These are phyloP conservation scores for Prototheca stagnorum DNA, from an alignment of 163 green algal species.

Conservation along the genomic window DNA sequence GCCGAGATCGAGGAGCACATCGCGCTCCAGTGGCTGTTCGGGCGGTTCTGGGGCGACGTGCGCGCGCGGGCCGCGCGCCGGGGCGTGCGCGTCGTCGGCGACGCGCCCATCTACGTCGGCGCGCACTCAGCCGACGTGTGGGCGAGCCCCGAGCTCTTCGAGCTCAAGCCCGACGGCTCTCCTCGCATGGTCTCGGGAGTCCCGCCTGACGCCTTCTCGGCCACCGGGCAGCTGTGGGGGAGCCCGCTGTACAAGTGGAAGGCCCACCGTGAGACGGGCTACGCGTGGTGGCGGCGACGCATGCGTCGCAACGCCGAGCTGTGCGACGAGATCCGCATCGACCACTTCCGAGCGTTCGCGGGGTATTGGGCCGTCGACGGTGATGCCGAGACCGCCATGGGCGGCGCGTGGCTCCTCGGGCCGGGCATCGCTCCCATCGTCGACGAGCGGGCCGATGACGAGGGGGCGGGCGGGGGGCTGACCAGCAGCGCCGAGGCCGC, in stretches of 20 bases:
- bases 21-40: constrained; percentile 86
- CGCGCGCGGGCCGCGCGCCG: constrained; percentile 72
- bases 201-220: constrained; percentile 86
- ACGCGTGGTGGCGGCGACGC: constrained; percentile 70
- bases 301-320: constrained; percentile 64
- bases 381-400: constrained; percentile 75
- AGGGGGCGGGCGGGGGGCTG: too few species aligned
- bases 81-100: constrained; percentile 76
- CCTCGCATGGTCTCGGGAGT: constrained; percentile 61
- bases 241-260: constrained; percentile 82
- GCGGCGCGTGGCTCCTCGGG: constrained; percentile 69
- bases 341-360: constrained; percentile 92
- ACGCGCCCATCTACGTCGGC: constrained; percentile 99
- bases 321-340: constrained; percentile 89
- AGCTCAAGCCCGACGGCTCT: constrained; percentile 39
- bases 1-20: constrained; percentile 69
- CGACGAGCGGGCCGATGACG: too few species aligned
- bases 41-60: constrained; percentile 77
- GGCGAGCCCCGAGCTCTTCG: constrained; percentile 80
- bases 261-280: constrained; percentile 57
- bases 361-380: constrained; percentile 84
- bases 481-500: too few species aligned
- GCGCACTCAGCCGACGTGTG: constrained; percentile 88
- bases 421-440: too few species aligned
- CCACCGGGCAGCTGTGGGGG: constrained; percentile 89